A percentile compares a stretch with the other conserved stretches of the same genome.
phyloP scores from a whole-genome alignment of 768 basidiomycete species.

The Lentinula edodes region DNA sequence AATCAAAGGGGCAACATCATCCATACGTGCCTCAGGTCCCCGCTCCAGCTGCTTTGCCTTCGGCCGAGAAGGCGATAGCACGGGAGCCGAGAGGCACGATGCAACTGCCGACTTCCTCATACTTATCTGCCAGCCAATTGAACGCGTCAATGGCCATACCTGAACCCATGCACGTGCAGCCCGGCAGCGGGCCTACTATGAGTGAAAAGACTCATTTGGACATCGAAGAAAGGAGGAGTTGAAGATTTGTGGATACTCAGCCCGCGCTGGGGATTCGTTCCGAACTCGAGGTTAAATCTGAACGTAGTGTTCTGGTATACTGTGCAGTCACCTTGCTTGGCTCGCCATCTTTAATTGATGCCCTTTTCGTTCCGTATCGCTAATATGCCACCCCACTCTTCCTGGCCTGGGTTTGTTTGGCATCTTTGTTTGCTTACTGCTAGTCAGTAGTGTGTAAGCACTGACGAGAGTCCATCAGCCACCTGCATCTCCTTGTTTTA shows the following conservation, averaged over 20 bases:
- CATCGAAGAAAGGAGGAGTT: no score
- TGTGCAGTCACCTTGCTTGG: no score
- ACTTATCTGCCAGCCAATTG: background rate
- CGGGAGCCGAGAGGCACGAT: background rate
- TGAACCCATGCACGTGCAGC: background rate
- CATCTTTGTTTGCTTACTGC: no score
- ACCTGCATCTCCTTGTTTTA: no score
- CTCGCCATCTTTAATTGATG: no score
- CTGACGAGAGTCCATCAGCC: no score
- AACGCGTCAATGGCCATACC: background rate
- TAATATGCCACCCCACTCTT: no score
- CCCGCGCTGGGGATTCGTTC: background rate
- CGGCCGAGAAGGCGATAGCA: background rate
- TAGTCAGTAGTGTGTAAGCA: no score
- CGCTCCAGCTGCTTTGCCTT: background rate
- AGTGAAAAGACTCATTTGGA: background rate
- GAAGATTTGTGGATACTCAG: background rate
- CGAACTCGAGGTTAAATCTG: no score
- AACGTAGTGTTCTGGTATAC: no score
- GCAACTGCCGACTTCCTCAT: background rate
- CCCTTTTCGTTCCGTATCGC: no score
- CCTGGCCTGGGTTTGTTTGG: no score
- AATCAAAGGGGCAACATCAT: background rate
- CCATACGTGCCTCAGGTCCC: background rate
- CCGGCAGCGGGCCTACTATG: background rate